Base-by-base conservation (phyloP, 2,329 filamentous ascomycete species). In the Phaeoacremonium minimum region DNA sequence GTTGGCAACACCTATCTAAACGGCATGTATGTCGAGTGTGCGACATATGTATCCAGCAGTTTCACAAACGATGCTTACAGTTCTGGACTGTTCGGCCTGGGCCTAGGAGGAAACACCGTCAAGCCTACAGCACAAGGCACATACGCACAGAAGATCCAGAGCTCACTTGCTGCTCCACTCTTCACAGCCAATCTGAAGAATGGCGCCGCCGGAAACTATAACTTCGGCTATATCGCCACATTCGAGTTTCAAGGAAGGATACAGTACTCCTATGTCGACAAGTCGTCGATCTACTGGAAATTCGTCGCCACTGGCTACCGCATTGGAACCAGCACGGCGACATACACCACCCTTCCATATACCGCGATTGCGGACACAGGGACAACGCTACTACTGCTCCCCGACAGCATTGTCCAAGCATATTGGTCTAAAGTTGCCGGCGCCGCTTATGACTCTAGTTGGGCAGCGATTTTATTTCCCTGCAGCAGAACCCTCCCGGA, bases 171-270 rank as follows among this genome's bases (percentile, higher is more conserved):
- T n/a, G 33, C 42, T 20, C 72, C 71, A 9, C 54, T 83, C 28
- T 82, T 83, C 56, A 75, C 77, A 8, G 75, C 71, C 30, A 56
- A 64, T 37, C 42, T 64, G 18, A 60, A 49, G 45, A 47, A 55
- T 36, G 36, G 39, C 1, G 13, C 16, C 8, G 51, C 62, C 6
- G 69, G 74, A 30, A 60, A 60, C 30, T 79, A 77, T 58, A 67
- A 74, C 48, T 80, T 79, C 44, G 75, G 75, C 33, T 72, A 58
- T 57, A 73, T 79, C 46, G 70, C 80, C 57, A 46, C 40, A 14
- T 57, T 58, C 42, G 71, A 71, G 49, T 77, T 75, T 66, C 71
- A 66, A 4, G 76, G 76, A 32, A 41, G 54, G 18, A 67, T 81
- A 47, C 60, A 57, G 42, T 81, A 75, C 57, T 60, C 67, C 15